These are phyloP conservation scores for Setaria italica DNA, from an alignment of 202 grass and related monocot genomes.

Conservation along the genomic window DNA sequence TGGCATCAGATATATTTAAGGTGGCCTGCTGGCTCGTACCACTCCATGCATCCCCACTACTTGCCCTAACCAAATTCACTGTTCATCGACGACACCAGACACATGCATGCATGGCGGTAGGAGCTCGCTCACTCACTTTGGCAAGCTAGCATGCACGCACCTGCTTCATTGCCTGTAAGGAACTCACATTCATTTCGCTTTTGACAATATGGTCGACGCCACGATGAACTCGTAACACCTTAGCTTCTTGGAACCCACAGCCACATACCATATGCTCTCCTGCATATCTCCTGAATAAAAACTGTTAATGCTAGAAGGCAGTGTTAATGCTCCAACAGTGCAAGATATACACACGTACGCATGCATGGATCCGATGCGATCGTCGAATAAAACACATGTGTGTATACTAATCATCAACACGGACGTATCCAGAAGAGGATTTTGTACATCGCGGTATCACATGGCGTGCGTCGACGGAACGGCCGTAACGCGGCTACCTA, in stretches of 20 bases:
- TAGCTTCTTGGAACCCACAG: constrained; percentile 10
- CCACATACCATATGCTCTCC: neutral
- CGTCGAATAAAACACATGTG: neutral
- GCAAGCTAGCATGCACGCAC: neutral
- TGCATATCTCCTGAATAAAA: neutral
- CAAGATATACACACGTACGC: constrained; percentile 19
- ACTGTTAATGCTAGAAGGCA: neutral
- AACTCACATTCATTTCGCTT: constrained; percentile 42
- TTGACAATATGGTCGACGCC: constrained; percentile 37
- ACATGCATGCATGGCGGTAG: neutral
- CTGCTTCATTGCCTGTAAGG: constrained; percentile 12
- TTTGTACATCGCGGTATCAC: constrained; percentile 8
- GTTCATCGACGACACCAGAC: neutral
- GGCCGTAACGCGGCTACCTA: constrained; percentile 40
- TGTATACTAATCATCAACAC: neutral
- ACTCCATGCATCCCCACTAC: neutral
- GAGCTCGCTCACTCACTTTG: neutral
- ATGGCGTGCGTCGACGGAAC: constrained; percentile 8
- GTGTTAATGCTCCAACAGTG: constrained; percentile 11
- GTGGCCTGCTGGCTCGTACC: neutral
- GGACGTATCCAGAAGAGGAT: constrained; percentile 28
- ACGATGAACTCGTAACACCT: neutral
- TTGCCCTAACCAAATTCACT: constrained; percentile 42
- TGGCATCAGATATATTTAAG: constrained; percentile 49
- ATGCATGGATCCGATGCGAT: neutral